These are phyloP conservation scores for Aspergillus aculeatinus DNA, from an alignment of 2,329 filamentous ascomycete species.

Conservation along the genomic window DNA sequence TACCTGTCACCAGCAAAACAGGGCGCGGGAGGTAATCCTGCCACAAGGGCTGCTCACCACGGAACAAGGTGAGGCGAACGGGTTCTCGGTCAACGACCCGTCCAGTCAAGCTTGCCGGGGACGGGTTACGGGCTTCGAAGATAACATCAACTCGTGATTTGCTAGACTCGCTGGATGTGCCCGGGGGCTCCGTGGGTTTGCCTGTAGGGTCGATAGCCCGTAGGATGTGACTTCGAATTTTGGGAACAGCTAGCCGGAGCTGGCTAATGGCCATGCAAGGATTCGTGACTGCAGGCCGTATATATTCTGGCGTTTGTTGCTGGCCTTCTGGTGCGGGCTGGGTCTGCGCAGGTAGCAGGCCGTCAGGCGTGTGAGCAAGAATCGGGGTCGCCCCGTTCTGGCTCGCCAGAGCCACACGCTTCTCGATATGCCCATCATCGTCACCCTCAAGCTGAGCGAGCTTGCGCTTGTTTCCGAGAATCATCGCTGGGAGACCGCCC, in stretches of 20 bases:
- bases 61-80: slow-evolving; percentile 76
- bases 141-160: slow-evolving; percentile 68
- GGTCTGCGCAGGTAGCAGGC: slow-evolving; percentile 71
- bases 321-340: slow-evolving; percentile 60
- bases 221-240: slow-evolving; percentile 77
- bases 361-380: slow-evolving; percentile 72
- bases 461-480: slow-evolving; percentile 92
- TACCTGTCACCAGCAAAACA: slow-evolving; percentile 87
- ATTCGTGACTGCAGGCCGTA: slow-evolving; percentile 83
- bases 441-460: slow-evolving; percentile 70
- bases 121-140: slow-evolving; percentile 84
- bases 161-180: slow-evolving; percentile 35
- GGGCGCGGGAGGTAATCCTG: slow-evolving; percentile 87
- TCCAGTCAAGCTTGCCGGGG: slow-evolving; percentile 59
- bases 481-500: slow-evolving; percentile 78
- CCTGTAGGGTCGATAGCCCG: slow-evolving; percentile 67
- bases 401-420: slow-evolving; percentile 58
- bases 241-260: slow-evolving; percentile 81
- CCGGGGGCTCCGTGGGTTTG: slow-evolving; percentile 44
- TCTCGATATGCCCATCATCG: slow-evolving; percentile 64
- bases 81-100: slow-evolving; percentile 70
- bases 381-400: slow-evolving; percentile 71
- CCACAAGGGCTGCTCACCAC: slow-evolving; percentile 80
- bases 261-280: slow-evolving; percentile 80
- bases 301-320: slow-evolving; percentile 73